Evolutionary conservation across 2,329 filamentous ascomycete genomes (phyloP), one percentile per base, ranked within the genome.

Genomic region (Trichoderma sp.): DNA sequence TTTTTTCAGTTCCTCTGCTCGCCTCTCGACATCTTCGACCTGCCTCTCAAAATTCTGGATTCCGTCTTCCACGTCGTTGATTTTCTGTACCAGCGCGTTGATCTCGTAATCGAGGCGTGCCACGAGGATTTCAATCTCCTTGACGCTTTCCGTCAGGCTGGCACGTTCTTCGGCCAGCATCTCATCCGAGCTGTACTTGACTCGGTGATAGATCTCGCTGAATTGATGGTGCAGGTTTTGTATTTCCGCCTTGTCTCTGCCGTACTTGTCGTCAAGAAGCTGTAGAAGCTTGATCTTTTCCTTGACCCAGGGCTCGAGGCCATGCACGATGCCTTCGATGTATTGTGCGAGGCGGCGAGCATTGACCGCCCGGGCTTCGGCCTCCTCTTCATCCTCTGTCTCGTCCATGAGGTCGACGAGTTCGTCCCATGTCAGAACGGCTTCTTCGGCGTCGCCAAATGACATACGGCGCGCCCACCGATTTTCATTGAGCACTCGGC

Each of bases 101-200:
- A 97, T 89, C 79, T 97, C 94, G 76, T 98, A 98, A 72, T 98
- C 93, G 63, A 98, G 82, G 76, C 93, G 93, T 21, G 92, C 92
- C 3, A 90, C 87, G 45, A 96, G 80, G 24, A 90, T 85, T 74
- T 96, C 93, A 15, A 97, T 82, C 68, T 95, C 91, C 74, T 90
- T 90, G 67, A 93, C 81, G 17, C 84, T 84, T 73, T 95, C 91
- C 4, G 84, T 85, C 44, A 96, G 80, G 60, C 85, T 82, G 24
- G 83, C 82, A 47, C 88, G 85, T 76, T 96, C 90, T 55, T 89
- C 86, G 0, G 83, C 82, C 10, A 97, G 78, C 17, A 92, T 79
- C 65, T 91, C 89, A 41, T 89, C 85, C 1, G 89, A 88, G 65
- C 84, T 83, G 64, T 90, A 83, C 67, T 88, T 86, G 17, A 93